Conservation (phyloP, 768 basidiomycete species). For the Baorangia bicolor region DNA sequence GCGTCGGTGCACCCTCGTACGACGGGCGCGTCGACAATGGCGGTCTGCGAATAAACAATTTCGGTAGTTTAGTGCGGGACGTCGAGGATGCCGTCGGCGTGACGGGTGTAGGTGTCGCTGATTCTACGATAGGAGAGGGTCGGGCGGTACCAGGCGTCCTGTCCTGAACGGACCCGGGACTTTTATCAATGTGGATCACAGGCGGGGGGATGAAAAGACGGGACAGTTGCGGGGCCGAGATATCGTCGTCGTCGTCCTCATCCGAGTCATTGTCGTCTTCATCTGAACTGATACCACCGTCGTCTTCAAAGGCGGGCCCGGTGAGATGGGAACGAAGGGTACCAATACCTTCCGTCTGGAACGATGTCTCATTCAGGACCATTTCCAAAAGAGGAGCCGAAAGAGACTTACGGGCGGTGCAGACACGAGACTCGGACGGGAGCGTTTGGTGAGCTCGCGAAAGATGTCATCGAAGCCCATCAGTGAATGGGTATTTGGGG, state of each 20-base stretch:
- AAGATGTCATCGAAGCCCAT: conserved; percentile 62
- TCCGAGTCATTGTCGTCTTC: conserved; percentile 38
- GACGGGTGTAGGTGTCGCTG: conserved; percentile 24
- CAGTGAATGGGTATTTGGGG: conserved; percentile 42
- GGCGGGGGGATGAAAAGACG: conserved; percentile 25
- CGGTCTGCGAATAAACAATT: conserved; percentile 36
- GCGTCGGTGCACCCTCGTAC: conserved; percentile 20
- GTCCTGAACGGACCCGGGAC: conserved; percentile 7
- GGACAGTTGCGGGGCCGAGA: conserved; percentile 27
- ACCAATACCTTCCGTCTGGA: conserved; percentile 81
- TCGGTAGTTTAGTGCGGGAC: conserved; percentile 31
- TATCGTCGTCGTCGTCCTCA: conserved; percentile 32
- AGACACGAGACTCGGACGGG: conserved; percentile 66
- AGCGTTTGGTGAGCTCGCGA: conserved; percentile 58
- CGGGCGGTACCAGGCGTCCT: conserved; percentile 25
- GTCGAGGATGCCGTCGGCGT: conserved; percentile 27
- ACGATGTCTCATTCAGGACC: neutral
- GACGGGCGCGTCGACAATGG: conserved; percentile 32
- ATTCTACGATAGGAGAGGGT: conserved; percentile 21
- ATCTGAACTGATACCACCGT: conserved; percentile 68
- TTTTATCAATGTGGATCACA: conserved; percentile 19
- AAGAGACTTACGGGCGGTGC: conserved; percentile 68
- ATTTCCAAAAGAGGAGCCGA: neutral
- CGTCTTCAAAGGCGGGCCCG: conserved; percentile 66
- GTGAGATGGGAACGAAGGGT: conserved; percentile 66